These are phyloP conservation scores for Chalaropsis thielavioides DNA, from an alignment of 2,329 filamentous ascomycete species.

Conservation along the genomic window DNA sequence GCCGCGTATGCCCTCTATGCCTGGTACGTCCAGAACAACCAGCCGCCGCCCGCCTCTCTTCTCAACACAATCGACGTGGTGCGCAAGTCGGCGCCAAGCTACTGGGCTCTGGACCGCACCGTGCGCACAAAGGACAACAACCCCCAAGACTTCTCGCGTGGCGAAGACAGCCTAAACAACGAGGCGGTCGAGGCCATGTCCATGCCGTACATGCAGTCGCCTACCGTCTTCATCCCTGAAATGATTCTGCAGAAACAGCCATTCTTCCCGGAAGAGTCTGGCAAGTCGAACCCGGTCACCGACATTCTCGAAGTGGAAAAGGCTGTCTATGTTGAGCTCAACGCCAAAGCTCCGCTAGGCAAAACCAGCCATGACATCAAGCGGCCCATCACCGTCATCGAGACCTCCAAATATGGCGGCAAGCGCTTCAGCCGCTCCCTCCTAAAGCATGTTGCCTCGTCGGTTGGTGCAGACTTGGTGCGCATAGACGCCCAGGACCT, in stretches of 20 bases:
- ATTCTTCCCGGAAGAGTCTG: conserved; percentile 17
- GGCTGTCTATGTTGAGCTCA: conserved; percentile 17
- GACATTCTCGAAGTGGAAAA: conserved; percentile 18
- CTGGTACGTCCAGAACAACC: conserved; percentile 11
- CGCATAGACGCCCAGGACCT: conserved; percentile 55
- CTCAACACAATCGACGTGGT: conserved; percentile 9
- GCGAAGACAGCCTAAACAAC: conserved; percentile 14
- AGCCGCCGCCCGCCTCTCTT: background rate
- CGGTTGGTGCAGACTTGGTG: conserved; percentile 51
- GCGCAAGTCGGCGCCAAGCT: conserved; percentile 13
- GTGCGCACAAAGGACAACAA: conserved; percentile 10
- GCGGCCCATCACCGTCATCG: conserved; percentile 28
- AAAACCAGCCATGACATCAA: conserved; percentile 20
- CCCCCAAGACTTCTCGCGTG: conserved; percentile 11
- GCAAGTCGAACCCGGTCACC: conserved; percentile 12
- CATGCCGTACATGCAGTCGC: conserved; percentile 20
- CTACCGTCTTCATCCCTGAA: conserved; percentile 23
- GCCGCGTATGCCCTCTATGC: conserved; percentile 10
- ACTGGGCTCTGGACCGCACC: conserved; percentile 10
- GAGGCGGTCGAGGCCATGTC: conserved; percentile 14
- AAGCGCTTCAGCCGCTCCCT: conserved; percentile 31
- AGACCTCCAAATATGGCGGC: conserved; percentile 28
- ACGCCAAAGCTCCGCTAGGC: conserved; percentile 13
- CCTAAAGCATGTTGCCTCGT: conserved; percentile 47
- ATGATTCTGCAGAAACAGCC: conserved; percentile 18